Evolutionary conservation across 345 rosid species (phyloP).

Genomic region (Microthlaspi erraticum): DNA sequence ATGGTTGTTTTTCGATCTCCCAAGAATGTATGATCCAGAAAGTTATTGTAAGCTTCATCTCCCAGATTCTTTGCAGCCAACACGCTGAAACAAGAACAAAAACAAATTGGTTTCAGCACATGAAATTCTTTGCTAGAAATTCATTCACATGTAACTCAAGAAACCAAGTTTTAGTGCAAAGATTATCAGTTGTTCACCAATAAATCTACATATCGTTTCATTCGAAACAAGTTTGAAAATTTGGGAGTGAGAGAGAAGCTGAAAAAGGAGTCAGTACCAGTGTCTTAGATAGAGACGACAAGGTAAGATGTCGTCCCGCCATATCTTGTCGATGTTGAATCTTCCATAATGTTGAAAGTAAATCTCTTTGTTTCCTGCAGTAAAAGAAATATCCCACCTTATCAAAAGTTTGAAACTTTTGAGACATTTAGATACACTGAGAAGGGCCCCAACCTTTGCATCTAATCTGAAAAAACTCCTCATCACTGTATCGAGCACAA

Average conservation of each 20-base stretch:
- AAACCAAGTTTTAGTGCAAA: slow-evolving; percentile 3
- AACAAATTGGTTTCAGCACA: background rate
- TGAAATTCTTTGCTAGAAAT: background rate
- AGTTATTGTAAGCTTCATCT: slow-evolving; percentile 66
- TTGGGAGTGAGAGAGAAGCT: background rate
- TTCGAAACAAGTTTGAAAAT: slow-evolving; percentile 5
- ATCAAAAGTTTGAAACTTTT: slow-evolving; percentile 5
- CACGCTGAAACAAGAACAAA: slow-evolving; percentile 54
- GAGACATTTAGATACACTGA: slow-evolving; percentile 16
- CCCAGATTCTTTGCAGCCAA: slow-evolving; percentile 90
- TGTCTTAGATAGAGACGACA: slow-evolving; percentile 92
- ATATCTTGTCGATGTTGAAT: slow-evolving; percentile 74
- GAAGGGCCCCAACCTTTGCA: slow-evolving; percentile 62
- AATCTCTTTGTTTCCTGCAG: slow-evolving; percentile 74
- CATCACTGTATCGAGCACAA: slow-evolving; percentile 78
- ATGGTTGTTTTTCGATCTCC: slow-evolving; percentile 76
- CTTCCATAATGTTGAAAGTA: slow-evolving; percentile 74
- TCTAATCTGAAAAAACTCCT: slow-evolving; percentile 73
- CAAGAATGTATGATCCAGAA: slow-evolving; percentile 79
- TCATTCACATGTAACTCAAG: slow-evolving; percentile 1
- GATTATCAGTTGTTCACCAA: background rate
- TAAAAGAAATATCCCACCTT: background rate
- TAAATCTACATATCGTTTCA: background rate
- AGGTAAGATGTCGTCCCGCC: slow-evolving; percentile 89
- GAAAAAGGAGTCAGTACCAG: slow-evolving; percentile 54